A percentile compares a stretch with the other conserved stretches of the same genome.
phyloP scores from a whole-genome alignment of 495 filamentous ascomycete genomes.

The Hypomontagnella submonticulosa region DNA sequence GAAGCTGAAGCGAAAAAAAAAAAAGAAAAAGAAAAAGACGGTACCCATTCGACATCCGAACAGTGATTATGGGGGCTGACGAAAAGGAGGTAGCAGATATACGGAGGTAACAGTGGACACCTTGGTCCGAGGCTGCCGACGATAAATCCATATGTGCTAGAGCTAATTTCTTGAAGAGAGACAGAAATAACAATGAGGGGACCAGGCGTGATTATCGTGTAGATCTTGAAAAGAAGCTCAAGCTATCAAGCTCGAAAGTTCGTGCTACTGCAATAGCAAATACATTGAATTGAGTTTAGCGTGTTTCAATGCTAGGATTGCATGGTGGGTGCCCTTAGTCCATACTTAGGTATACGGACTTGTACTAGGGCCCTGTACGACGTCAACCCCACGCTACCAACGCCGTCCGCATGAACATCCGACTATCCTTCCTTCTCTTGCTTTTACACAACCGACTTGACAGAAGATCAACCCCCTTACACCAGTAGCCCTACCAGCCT shows the following conservation, averaged over 20 bases:
- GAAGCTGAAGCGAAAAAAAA: conserved; percentile 12
- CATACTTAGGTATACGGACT: conserved; percentile 6
- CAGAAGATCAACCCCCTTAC: conserved; percentile 23
- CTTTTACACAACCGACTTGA: conserved; percentile 17
- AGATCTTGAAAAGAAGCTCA: too few relatives aligned
- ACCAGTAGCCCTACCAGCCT: conserved; percentile 7
- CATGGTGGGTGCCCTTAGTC: conserved; percentile 13
- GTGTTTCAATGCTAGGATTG: conserved; percentile 33
- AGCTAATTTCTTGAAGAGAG: too few relatives aligned
- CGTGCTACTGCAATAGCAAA: conserved; percentile 6
- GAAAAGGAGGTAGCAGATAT: conserved; percentile 7
- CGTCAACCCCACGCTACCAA: conserved; percentile 23
- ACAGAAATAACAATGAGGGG: not conserved
- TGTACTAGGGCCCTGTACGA: conserved; percentile 5
- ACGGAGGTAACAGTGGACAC: conserved; percentile 15
- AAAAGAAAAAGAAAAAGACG: conserved; percentile 23
- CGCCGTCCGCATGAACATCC: not conserved
- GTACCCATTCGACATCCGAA: conserved; percentile 5
- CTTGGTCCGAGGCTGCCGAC: not conserved
- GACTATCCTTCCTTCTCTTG: conserved; percentile 13
- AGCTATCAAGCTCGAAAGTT: too few relatives aligned
- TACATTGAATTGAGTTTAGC: conserved; percentile 28
- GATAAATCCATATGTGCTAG: not conserved
- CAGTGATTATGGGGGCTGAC: conserved; percentile 6
- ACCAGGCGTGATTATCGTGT: not conserved